A percentile compares a stretch with the other conserved stretches of the same genome.
Evolutionary conservation across 345 rosid species (phyloP).

Genomic region (Balakata baccata): DNA sequence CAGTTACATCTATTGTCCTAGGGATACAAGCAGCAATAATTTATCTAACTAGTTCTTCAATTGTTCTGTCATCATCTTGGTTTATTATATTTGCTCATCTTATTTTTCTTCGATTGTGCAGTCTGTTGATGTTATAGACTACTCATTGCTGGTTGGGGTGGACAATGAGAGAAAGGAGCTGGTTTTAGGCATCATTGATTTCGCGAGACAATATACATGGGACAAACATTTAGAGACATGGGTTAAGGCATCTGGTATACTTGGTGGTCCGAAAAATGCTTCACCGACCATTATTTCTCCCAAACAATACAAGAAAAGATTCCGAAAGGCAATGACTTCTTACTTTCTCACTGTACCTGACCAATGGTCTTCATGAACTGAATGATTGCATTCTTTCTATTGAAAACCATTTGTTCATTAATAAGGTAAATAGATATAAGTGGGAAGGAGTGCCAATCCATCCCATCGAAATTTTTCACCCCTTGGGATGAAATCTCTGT

Average conservation of each 20-base stretch:
- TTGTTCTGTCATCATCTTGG: background rate
- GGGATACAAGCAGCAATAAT: background rate
- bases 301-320: slow-evolving; percentile 85
- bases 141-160: slow-evolving; percentile 92
- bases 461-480: background rate
- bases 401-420: slow-evolving; percentile 20
- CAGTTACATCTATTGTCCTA: too few species aligned
- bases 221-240: slow-evolving; percentile 98
- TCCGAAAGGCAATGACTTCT: slow-evolving; percentile 89
- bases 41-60: background rate
- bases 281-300: slow-evolving; percentile 91
- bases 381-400: slow-evolving; percentile 23
- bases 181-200: slow-evolving; percentile 93
- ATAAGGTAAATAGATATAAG: slow-evolving; percentile 26
- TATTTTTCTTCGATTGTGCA: slow-evolving; percentile 22
- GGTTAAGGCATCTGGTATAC: slow-evolving; percentile 87
- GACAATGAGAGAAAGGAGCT: slow-evolving; percentile 83
- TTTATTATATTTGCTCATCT: background rate
- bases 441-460: slow-evolving; percentile 10
- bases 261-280: slow-evolving; percentile 80
- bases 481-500: background rate
- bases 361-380: slow-evolving; percentile 72
- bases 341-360: slow-evolving; percentile 92
- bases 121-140: slow-evolving; percentile 94
- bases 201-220: slow-evolving; percentile 99